Evolutionary conservation across 345 rosid genomes (phyloP), one percentile per base, ranked within the genome.

Genomic region (Eucalyptus regnans): DNA sequence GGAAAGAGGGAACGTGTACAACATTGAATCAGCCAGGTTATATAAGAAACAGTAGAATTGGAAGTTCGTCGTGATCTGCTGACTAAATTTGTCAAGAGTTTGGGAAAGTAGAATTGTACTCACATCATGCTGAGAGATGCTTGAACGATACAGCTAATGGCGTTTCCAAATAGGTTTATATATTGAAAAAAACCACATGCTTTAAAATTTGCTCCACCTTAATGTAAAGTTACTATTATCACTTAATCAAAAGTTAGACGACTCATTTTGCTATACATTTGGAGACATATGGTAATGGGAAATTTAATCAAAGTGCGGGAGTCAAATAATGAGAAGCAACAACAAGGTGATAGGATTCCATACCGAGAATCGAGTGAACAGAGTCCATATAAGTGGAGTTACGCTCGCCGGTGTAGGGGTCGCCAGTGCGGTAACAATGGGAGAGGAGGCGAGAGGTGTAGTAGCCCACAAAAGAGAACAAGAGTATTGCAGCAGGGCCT

Each of bases 61-160:
- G 23, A 33, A 68, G 80, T 68, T 68, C 25, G 31, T 33, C 41
- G 25, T 68, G 80, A 68, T 68, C 12, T 68, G 44, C 43, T 68
- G 8, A 68, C 33, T 68, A 33, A 37, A 68, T 33, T 68, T 33
- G 44, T 68, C 80, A 33, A 17, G 25, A 31, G 80, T 17, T 68
- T 33, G 51, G 29, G 27, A 12, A 71, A n/a, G 44, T 50, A 71
- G 88, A 86, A 3, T 86, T 20, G 20, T 51, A 87, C 94, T 91
- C 88, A 93, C 99, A 94, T 96, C 98, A 95, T 96, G 92, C 98
- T 94, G 80, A 95, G 91, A 80, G 98, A 94, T 46, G 99, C 91
- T 86, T 96, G 96, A 14, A 94, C 94, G 37, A 96, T 96, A 91
- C 94, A 96, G 31, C 97, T 94, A 68, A 96, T 87, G 25, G 95